Evolutionary conservation across 2,329 filamentous ascomycete genomes (phyloP).

Genomic region (Tolypocladium capitatum): DNA sequence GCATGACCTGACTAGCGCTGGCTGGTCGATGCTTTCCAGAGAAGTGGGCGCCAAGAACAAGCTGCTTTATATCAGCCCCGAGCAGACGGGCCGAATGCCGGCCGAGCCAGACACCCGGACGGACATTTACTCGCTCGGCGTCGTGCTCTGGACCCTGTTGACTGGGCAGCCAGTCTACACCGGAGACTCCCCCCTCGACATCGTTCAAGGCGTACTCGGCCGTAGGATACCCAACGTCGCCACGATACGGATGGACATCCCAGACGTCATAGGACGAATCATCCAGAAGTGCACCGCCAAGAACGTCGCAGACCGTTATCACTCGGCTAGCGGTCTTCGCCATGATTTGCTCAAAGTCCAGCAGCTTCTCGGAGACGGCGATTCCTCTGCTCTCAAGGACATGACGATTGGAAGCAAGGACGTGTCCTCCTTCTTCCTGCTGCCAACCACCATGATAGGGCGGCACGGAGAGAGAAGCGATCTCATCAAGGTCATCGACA

Average conservation of each 20-base stretch:
- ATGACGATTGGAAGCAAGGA: conserved; percentile 74
- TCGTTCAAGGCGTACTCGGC: conserved; percentile 78
- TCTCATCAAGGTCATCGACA: conserved; percentile 63
- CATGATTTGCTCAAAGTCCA: conserved; percentile 66
- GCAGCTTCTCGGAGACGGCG: conserved; percentile 60
- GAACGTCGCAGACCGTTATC: conserved; percentile 75
- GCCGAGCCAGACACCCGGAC: conserved; percentile 85
- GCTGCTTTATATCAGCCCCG: conserved; percentile 81
- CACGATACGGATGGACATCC: conserved; percentile 66
- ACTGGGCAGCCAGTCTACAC: conserved; percentile 70
- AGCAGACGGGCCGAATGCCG: conserved; percentile 87
- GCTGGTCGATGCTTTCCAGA: conserved; percentile 72
- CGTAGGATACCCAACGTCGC: conserved; percentile 67
- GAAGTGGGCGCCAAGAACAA: conserved; percentile 82
- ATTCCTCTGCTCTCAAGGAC: conserved; percentile 54
- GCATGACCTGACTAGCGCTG: conserved; percentile 71
- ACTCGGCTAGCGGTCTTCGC: conserved; percentile 76
- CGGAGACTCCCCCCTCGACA: conserved; percentile 69
- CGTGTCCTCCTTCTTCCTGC: conserved; percentile 81
- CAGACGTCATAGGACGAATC: conserved; percentile 67
- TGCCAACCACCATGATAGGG: conserved; percentile 72
- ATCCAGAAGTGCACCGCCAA: conserved; percentile 91
- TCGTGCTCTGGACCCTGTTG: conserved; percentile 77
- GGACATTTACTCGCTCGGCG: conserved; percentile 84
- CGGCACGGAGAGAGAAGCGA: conserved; percentile 57